Evolutionary conservation across 768 basidiomycete species (phyloP).

Genomic region (Erythrobasidium yunnanense): DNA sequence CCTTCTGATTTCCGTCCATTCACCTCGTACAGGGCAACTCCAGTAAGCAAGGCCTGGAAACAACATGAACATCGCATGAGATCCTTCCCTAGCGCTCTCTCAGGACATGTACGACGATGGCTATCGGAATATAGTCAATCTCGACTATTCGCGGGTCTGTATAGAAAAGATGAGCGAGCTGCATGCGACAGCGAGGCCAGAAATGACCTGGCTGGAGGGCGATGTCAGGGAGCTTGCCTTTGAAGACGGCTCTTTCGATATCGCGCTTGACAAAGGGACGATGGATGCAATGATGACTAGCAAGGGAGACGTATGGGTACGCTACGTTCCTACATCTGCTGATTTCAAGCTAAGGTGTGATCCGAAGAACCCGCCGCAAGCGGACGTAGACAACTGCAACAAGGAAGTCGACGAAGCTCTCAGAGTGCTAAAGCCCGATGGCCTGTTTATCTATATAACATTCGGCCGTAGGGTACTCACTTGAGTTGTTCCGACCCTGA

Average conservation of each 20-base stretch:
- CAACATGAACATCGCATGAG: not conserved
- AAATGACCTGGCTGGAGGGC: constrained; percentile 15
- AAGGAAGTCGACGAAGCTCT: not conserved
- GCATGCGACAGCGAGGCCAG: not conserved
- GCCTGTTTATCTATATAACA: constrained; percentile 19
- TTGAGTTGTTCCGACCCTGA: not conserved
- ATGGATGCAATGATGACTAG: constrained; percentile 25
- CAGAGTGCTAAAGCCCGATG: constrained; percentile 13
- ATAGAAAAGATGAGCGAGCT: constrained; percentile 8
- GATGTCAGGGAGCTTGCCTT: not conserved
- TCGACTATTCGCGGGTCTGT: constrained; percentile 9
- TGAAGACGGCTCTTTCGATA: not conserved
- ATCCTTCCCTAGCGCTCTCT: not conserved
- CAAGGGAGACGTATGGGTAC: constrained; percentile 13
- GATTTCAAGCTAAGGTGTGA: not conserved
- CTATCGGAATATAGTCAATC: constrained; percentile 12
- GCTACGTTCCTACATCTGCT: not conserved
- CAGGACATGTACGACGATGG: constrained; percentile 26
- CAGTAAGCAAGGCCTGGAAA: constrained; percentile 2
- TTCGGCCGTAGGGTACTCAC: not conserved
- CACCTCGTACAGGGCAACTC: constrained; percentile 16
- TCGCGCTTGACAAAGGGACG: constrained; percentile 18
- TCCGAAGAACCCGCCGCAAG: constrained; percentile 11
- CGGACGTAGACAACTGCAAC: constrained; percentile 1
- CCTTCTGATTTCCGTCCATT: not conserved